phyloP scores from a whole-genome alignment of 2,329 filamentous ascomycete species.

The Cytospora mali region DNA sequence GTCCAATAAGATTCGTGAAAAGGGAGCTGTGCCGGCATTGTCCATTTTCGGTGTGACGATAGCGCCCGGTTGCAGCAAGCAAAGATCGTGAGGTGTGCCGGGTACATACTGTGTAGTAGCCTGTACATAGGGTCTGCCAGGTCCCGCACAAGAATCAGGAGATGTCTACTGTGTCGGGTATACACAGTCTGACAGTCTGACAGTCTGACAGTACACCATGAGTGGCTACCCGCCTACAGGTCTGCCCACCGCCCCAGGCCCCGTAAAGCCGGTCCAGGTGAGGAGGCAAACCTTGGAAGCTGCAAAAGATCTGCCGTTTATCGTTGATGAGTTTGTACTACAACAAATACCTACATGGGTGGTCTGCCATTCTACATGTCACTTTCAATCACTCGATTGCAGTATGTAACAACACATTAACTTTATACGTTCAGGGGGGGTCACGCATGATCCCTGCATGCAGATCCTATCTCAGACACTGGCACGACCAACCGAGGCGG shows the following conservation, averaged over 20 bases:
- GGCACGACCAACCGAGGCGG: conserved; percentile 10
- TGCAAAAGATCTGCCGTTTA: neutral
- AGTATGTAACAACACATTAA: neutral
- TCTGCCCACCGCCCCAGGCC: neutral
- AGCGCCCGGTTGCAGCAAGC: conserved; percentile 4
- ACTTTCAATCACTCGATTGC: neutral
- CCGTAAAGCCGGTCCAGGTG: neutral
- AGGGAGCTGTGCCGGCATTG: neutral
- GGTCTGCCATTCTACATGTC: neutral
- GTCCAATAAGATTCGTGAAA: neutral
- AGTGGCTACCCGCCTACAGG: too few relatives aligned
- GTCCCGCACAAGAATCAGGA: too few relatives aligned
- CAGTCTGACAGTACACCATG: neutral
- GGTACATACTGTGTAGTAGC: conserved; percentile 7
- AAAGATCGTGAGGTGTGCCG: conserved; percentile 16
- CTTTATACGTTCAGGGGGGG: neutral
- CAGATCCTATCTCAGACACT: conserved; percentile 12
- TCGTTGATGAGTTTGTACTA: neutral
- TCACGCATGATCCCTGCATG: neutral
- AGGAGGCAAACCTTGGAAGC: neutral
- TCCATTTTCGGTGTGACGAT: conserved; percentile 7
- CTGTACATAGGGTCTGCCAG: neutral
- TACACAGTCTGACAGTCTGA: too few relatives aligned
- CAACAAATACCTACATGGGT: too few relatives aligned
- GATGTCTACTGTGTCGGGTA: neutral